Evolutionary conservation across 106 monocot genomes (phyloP), one percentile per base, ranked within the genome.

Genomic region (Dendrobium chrysotoxum): DNA sequence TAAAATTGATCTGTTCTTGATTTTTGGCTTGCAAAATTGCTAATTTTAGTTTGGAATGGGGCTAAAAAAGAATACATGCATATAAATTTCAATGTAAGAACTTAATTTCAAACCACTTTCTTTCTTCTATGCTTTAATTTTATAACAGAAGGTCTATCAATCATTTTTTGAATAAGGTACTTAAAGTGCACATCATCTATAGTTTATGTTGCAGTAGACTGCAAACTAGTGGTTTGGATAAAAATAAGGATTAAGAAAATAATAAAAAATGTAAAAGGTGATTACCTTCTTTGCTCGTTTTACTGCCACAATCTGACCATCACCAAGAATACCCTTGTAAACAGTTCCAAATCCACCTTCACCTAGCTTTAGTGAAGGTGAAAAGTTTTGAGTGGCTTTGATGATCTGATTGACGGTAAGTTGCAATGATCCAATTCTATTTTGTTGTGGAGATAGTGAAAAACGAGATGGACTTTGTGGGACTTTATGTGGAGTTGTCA

Each of bases 311-410:
- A 89, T 75, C 40, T 84, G 86, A 79, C 93, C 93, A 85, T 87
- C 88, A n/a, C 85, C 84, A 77, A 96, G 81, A 16, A 82, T 41
- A 75, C 89, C 91, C 82, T 85, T 91, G 79, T 96, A 96, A 1
- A 96, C 91, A 23, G 84, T 86, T 71, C 91, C 93, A 84, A 91
- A 96, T 28, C 91, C 89, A 46, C 93, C 93, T 85, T 90, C 91
- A n/a, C 91, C 93, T 40, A 96, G 85, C 39, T 82, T 87, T 39
- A 88, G 53, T 28, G 89, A 85, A 53, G 82, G 70, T 66, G 95
- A 91, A 78, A 96, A 96, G 81, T 89, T 96, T 23, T 88, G 89
- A 73, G 95, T 96, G 26, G 93, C 93, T 82, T 85, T 96, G 16
- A 81, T 23, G 42, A 96, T 87, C 82, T 96, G 91, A 76, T 72